Evolutionary conservation across 371 early-diverging fungal species (phyloP).

Genomic region (Mortierella sp.): DNA sequence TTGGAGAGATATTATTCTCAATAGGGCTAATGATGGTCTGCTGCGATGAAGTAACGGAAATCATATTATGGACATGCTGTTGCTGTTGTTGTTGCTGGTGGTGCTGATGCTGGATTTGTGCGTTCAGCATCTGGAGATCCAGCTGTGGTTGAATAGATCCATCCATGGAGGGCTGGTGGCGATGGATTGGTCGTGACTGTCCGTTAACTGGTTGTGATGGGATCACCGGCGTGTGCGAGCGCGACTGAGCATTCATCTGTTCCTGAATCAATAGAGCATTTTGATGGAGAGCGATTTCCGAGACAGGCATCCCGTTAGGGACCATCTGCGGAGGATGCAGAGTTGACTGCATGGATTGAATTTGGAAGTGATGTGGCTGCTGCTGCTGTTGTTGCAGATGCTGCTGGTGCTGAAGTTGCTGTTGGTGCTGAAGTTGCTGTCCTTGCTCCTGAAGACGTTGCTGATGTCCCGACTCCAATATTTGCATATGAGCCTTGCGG

Average conservation of each 20-base stretch:
- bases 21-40: conserved; percentile 30
- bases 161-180: conserved; percentile 39
- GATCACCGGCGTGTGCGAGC: conserved; percentile 43
- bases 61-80: conserved; percentile 38
- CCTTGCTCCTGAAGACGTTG: conserved; percentile 36
- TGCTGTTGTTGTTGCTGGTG: conserved; percentile 40
- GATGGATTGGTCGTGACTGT: conserved; percentile 27
- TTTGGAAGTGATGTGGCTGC: conserved; percentile 18
- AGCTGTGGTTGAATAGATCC: conserved; percentile 25
- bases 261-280: conserved; percentile 41
- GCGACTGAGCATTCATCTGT: conserved; percentile 38
- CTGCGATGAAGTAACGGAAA: conserved; percentile 32
- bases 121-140: conserved; percentile 26
- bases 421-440: conserved; percentile 30
- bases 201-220: conserved; percentile 30
- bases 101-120: conserved; percentile 41
- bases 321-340: conserved; percentile 31
- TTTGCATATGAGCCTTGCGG: conserved; percentile 20
- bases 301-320: conserved; percentile 1
- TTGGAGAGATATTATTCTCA: conserved; percentile 20
- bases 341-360: neutral
- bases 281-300: conserved; percentile 25
- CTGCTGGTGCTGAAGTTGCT: conserved; percentile 19
- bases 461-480: conserved; percentile 24
- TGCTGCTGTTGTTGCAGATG: conserved; percentile 25